phyloP scores from a whole-genome alignment of 1,139 yeast genomes.

The Candida freyschussii region DNA sequence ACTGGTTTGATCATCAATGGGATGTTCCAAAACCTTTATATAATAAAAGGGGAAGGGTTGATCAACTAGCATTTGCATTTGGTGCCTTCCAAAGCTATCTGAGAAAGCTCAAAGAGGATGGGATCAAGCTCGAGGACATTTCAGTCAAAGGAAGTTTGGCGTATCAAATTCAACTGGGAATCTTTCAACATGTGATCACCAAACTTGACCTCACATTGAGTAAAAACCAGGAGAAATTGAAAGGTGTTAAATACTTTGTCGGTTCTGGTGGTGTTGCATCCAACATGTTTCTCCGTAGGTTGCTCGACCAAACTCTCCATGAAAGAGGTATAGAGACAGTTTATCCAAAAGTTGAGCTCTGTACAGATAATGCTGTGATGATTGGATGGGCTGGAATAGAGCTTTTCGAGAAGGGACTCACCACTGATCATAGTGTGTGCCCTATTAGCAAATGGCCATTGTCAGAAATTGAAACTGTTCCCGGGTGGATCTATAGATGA shows the following conservation, averaged over 20 bases:
- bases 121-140: slow-evolving; percentile 17
- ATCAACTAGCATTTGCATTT: slow-evolving; percentile 61
- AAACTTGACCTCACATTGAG: slow-evolving; percentile 52
- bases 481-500: slow-evolving; percentile 43
- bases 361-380: slow-evolving; percentile 96
- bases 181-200: slow-evolving; percentile 67
- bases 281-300: slow-evolving; percentile 51
- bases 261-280: slow-evolving; percentile 96
- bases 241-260: slow-evolving; percentile 52
- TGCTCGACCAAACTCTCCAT: slow-evolving; percentile 38
- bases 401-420: slow-evolving; percentile 40
- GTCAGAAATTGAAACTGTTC: slow-evolving; percentile 40
- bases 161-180: slow-evolving; percentile 54
- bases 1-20: slow-evolving; percentile 20
- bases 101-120: slow-evolving; percentile 28
- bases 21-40: slow-evolving; percentile 49
- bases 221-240: slow-evolving; percentile 38
- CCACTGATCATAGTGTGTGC: slow-evolving; percentile 46
- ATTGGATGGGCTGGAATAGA: slow-evolving; percentile 97
- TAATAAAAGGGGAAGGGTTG: slow-evolving; percentile 41
- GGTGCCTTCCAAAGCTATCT: slow-evolving; percentile 68
- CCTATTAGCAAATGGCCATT: slow-evolving; percentile 80
- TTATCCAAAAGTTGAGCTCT: slow-evolving; percentile 67
- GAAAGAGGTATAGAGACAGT: slow-evolving; percentile 29
- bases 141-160: slow-evolving; percentile 43